A percentile compares a stretch with the other conserved stretches of the same genome.
phyloP scores from a whole-genome alignment of 345 rosid species.

The Schrenkiella parvula region DNA sequence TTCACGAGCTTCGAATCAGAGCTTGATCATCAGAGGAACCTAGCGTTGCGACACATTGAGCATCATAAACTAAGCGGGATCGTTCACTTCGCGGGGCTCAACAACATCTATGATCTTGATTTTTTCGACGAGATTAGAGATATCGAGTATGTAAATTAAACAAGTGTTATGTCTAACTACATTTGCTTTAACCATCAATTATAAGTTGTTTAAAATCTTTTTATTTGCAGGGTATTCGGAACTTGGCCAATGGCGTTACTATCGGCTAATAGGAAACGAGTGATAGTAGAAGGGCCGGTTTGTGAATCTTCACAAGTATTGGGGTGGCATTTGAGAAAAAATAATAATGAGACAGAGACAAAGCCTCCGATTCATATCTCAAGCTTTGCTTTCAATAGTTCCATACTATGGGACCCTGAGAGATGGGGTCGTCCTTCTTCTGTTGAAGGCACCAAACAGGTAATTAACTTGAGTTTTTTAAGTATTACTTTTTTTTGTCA shows the following conservation, averaged over 20 bases:
- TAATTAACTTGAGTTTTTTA: conserved; percentile 23
- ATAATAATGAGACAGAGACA: conserved; percentile 44
- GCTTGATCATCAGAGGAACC: conserved; percentile 69
- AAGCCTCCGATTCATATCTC: conserved; percentile 58
- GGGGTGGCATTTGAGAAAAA: conserved; percentile 79
- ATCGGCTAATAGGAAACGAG: conserved; percentile 57
- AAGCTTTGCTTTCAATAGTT: conserved; percentile 70
- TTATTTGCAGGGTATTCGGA: conserved; percentile 63
- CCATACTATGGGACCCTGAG: conserved; percentile 86
- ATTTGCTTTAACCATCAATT: not conserved
- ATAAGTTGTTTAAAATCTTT: not conserved
- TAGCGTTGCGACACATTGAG: conserved; percentile 75
- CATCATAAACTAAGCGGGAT: conserved; percentile 73
- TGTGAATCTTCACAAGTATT: conserved; percentile 75
- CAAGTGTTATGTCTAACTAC: not conserved
- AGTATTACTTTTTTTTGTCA: too few species aligned
- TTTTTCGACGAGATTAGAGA: conserved; percentile 75
- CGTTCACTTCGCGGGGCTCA: conserved; percentile 73
- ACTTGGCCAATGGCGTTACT: conserved; percentile 85
- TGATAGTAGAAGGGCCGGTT: conserved; percentile 72
- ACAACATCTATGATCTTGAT: conserved; percentile 75
- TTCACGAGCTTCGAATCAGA: conserved; percentile 59
- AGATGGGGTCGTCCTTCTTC: conserved; percentile 89
- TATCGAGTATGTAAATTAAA: conserved; percentile 54
- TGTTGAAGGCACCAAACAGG: conserved; percentile 60